phyloP scores from a whole-genome alignment of 768 basidiomycete species.

The Leccinum pellstonianum region DNA sequence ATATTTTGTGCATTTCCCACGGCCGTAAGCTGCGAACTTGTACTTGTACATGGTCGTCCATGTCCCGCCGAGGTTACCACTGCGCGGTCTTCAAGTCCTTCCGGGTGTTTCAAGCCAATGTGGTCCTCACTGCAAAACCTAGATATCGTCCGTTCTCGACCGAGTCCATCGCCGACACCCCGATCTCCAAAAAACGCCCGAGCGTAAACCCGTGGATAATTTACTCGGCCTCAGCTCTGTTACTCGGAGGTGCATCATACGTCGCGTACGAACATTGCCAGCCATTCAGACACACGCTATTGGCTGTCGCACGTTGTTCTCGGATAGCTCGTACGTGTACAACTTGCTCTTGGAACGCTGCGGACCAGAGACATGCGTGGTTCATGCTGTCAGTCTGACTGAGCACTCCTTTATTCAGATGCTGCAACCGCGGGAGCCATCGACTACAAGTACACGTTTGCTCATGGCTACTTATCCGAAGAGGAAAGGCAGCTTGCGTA shows the following conservation, averaged over 20 bases:
- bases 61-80: constrained; percentile 19
- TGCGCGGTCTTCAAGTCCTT: constrained; percentile 13
- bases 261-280: constrained; percentile 66
- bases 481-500: constrained; percentile 53
- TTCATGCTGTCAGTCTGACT: not conserved
- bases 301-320: constrained; percentile 78
- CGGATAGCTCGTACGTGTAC: constrained; percentile 62
- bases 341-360: constrained; percentile 21
- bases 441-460: constrained; percentile 72
- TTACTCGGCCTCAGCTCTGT: constrained; percentile 24
- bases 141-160: constrained; percentile 15
- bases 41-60: constrained; percentile 4
- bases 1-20: not conserved
- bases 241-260: constrained; percentile 33
- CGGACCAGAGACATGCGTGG: constrained; percentile 27
- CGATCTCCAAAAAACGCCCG: constrained; percentile 5
- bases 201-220: constrained; percentile 23
- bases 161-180: not conserved
- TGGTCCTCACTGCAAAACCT: constrained; percentile 5
- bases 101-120: constrained; percentile 5
- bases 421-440: constrained; percentile 62
- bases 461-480: constrained; percentile 48
- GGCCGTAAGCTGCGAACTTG: not conserved
- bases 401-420: constrained; percentile 35
- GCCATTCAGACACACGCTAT: constrained; percentile 69